Conservation (phyloP, 192 early-diverging fungal genomes). For the Dispira parvispora region DNA sequence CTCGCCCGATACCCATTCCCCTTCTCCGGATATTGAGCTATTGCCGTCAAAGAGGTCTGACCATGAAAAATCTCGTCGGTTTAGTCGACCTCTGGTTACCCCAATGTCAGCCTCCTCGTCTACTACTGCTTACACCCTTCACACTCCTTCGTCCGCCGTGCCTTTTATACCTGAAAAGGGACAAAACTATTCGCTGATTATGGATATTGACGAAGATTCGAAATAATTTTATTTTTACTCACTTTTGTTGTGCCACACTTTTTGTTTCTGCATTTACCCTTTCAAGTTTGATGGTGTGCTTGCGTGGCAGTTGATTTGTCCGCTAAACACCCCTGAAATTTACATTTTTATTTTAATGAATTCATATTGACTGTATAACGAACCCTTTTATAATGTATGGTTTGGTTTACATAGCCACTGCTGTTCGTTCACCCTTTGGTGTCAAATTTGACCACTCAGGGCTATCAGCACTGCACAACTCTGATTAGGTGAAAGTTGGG, state of each 20-base stretch:
- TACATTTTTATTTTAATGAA: too few species aligned
- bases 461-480: too few species aligned
- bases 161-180: background rate
- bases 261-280: background rate
- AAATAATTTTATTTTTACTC: background rate
- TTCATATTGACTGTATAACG: too few species aligned
- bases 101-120: background rate
- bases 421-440: too few species aligned
- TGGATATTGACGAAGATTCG: background rate
- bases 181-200: background rate
- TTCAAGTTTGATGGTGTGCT: too few species aligned
- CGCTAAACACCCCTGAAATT: too few species aligned
- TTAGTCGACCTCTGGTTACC: background rate
- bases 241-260: background rate
- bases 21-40: background rate
- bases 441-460: too few species aligned
- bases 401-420: too few species aligned
- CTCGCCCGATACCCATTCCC: background rate
- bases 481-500: too few species aligned
- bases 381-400: too few species aligned
- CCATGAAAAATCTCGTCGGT: background rate
- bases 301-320: too few species aligned
- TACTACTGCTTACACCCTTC: background rate
- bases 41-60: background rate
- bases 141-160: background rate